Percentiles rank a stretch among this genome's conserved stretches.
Evolutionary conservation across 2,329 filamentous ascomycete species (phyloP).

Genomic region (Penicillium sp.): DNA sequence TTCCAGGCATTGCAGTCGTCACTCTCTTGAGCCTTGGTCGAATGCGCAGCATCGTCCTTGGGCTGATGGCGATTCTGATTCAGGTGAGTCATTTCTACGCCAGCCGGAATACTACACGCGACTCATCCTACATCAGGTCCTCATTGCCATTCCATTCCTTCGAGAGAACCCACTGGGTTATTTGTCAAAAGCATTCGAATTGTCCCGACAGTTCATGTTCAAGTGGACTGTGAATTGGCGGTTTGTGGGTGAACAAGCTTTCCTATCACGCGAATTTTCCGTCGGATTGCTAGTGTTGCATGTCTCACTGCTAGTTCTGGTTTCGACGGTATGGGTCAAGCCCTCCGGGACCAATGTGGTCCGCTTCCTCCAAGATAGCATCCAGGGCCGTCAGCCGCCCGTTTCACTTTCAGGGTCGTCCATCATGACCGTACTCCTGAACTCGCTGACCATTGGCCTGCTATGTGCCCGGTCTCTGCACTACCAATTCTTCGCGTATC

Average conservation of each 20-base stretch:
- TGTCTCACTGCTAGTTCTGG: slow-evolving; percentile 57
- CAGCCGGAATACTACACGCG: no score
- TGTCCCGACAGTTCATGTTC: slow-evolving; percentile 86
- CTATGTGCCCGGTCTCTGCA: slow-evolving; percentile 83
- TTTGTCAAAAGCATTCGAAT: slow-evolving; percentile 76
- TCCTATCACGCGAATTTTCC: slow-evolving; percentile 67
- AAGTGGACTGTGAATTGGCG: slow-evolving; percentile 99
- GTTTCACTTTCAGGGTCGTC: slow-evolving; percentile 62
- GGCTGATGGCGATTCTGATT: slow-evolving; percentile 66
- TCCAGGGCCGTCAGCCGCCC: slow-evolving; percentile 51
- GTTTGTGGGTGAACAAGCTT: slow-evolving; percentile 77
- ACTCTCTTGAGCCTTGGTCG: slow-evolving; percentile 69
- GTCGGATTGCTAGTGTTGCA: slow-evolving; percentile 61
- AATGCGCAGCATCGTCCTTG: slow-evolving; percentile 59
- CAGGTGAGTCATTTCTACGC: slow-evolving; percentile 52
- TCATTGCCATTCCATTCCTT: slow-evolving; percentile 62
- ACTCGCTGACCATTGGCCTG: slow-evolving; percentile 71
- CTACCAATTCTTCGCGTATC: slow-evolving; percentile 92
- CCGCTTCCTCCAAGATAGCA: slow-evolving; percentile 48
- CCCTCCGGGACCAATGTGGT: slow-evolving; percentile 56
- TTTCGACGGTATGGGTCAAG: slow-evolving; percentile 65
- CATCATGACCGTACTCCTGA: slow-evolving; percentile 69
- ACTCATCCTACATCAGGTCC: slow-evolving; percentile 34
- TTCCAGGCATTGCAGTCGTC: slow-evolving; percentile 73
- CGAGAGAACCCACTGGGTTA: slow-evolving; percentile 63